A percentile compares a stretch with the other conserved stretches of the same genome.
These are phyloP conservation scores for Candida sp. DNA, from an alignment of 1,139 yeast genomes.

Conservation along the genomic window DNA sequence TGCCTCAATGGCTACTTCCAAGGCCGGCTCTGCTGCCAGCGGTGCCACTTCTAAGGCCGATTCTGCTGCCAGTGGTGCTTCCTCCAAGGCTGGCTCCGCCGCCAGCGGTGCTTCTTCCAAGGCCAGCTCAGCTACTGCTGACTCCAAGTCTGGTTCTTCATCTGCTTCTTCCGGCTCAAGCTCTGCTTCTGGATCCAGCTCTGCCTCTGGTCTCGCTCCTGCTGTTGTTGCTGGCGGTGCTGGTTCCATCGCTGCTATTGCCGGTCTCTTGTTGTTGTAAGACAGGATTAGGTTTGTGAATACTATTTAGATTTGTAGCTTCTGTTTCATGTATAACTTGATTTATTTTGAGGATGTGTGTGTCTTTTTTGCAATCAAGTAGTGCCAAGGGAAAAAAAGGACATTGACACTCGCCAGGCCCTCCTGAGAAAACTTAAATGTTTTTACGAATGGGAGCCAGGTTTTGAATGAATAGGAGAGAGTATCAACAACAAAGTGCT, in stretches of 20 bases:
- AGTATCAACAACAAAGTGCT: too few species aligned
- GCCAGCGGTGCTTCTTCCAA: slow-evolving; percentile 15
- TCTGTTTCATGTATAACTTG: background rate
- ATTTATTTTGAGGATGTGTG: too few species aligned
- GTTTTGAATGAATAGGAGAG: too few species aligned
- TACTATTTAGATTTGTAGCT: background rate
- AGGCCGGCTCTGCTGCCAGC: slow-evolving; percentile 5
- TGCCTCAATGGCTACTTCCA: slow-evolving; percentile 11
- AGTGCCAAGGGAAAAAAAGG: too few species aligned
- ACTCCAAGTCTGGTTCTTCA: slow-evolving; percentile 20
- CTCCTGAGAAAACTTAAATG: too few species aligned
- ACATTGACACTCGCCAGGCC: too few species aligned
- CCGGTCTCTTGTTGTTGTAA: slow-evolving; percentile 34
- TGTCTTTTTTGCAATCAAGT: too few species aligned
- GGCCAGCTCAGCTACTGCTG: slow-evolving; percentile 18
- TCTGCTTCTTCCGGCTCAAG: slow-evolving; percentile 19
- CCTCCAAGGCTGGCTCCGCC: slow-evolving; percentile 9
- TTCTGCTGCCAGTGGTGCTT: slow-evolving; percentile 10
- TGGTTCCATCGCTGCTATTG: slow-evolving; percentile 31
- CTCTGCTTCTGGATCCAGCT: slow-evolving; percentile 9
- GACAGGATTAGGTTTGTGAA: too few species aligned
- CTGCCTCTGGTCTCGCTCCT: slow-evolving; percentile 17
- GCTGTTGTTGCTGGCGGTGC: slow-evolving; percentile 26
- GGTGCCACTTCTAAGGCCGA: slow-evolving; percentile 13
- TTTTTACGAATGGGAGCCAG: too few species aligned